A percentile compares a stretch with the other conserved stretches of the same genome.
Conservation (phyloP, 306 rosid species). For the Fagus sylvatica region DNA sequence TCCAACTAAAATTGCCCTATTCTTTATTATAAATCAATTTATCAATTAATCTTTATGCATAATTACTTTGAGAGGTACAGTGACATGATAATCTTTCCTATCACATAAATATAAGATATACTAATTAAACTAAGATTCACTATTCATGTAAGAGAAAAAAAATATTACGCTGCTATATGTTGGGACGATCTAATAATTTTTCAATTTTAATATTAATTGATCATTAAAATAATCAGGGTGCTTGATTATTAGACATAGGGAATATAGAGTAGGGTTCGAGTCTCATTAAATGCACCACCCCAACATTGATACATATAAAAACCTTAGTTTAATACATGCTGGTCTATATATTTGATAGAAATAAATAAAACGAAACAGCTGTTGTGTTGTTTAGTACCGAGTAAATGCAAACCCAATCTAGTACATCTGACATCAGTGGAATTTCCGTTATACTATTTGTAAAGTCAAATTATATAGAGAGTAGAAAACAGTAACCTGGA, state of each 20-base stretch:
- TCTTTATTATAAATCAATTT: too few species aligned
- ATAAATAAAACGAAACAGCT: slow-evolving; percentile 4
- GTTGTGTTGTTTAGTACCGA: background rate
- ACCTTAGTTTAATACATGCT: background rate
- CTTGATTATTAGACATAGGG: background rate
- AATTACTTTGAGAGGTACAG: too few species aligned
- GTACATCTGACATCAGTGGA: background rate
- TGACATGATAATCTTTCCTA: too few species aligned
- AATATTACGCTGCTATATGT: too few species aligned
- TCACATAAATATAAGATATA: too few species aligned
- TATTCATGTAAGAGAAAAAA: too few species aligned
- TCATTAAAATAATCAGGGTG: background rate
- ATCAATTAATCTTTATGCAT: too few species aligned
- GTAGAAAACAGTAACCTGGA: background rate
- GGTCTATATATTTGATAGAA: slow-evolving; percentile 10
- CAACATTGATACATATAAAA: slow-evolving; percentile 1
- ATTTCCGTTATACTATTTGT: background rate
- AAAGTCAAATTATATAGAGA: background rate
- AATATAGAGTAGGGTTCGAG: background rate
- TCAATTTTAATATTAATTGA: too few species aligned
- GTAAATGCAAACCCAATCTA: background rate
- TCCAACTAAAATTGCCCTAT: background rate
- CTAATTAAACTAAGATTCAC: too few species aligned
- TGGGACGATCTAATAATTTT: too few species aligned
- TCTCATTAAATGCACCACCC: slow-evolving; percentile 21